A percentile compares a stretch with the other conserved stretches of the same genome.
These are phyloP conservation scores for Lepidium africanum DNA, from an alignment of 345 rosid species.

Conservation along the genomic window DNA sequence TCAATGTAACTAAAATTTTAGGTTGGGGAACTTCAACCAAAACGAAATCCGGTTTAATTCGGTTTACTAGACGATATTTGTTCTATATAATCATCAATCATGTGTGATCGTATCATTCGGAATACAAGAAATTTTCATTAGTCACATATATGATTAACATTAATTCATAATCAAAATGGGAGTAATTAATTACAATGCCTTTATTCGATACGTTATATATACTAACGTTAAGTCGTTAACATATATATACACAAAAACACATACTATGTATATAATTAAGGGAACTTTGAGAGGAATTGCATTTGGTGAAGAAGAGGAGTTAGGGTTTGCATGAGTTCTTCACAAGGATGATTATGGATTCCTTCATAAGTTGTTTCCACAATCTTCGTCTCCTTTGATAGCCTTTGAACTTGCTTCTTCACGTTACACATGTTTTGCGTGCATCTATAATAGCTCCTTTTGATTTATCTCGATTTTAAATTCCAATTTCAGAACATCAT, in stretches of 20 bases:
- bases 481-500: neutral
- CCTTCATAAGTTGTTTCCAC: conserved; percentile 79
- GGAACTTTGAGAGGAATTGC: conserved; percentile 41
- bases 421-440: conserved; percentile 75
- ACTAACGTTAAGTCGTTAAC: neutral
- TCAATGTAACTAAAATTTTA: neutral
- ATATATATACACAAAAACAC: neutral
- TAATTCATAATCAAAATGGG: neutral
- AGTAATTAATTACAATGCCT: neutral
- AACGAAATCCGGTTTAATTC: neutral
- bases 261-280: neutral
- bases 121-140: neutral
- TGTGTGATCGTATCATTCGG: neutral
- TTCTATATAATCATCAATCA: neutral
- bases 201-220: neutral
- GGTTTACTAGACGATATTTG: neutral
- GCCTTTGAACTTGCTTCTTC: conserved; percentile 77
- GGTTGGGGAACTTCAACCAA: neutral
- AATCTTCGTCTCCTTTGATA: conserved; percentile 56
- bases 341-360: conserved; percentile 71
- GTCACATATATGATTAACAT: neutral
- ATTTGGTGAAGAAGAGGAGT: conserved; percentile 71
- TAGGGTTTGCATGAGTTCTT: conserved; percentile 71
- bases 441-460: conserved; percentile 74
- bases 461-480: neutral